Evolutionary conservation across 129 eudicot genomes (phyloP).

Genomic region (Deinandra increscens): DNA sequence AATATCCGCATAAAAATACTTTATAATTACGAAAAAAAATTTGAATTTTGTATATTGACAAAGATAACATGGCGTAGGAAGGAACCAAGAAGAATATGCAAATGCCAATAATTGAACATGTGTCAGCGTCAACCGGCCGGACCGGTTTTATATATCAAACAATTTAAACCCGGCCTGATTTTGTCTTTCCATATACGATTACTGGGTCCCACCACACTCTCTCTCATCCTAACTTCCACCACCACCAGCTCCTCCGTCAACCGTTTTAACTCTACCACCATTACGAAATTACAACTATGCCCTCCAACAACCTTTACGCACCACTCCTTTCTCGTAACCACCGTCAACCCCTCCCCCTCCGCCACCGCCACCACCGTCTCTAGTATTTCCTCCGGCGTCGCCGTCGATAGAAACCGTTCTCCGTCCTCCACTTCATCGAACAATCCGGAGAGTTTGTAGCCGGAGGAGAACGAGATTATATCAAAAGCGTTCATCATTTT

Average conservation of each 20-base stretch:
- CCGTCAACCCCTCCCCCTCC: constrained; percentile 41
- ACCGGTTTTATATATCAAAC: constrained; percentile 39
- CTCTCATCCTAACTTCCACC: constrained; percentile 50
- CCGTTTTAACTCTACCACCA: constrained; percentile 42
- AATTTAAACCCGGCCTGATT: constrained; percentile 40
- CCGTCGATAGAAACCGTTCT: constrained; percentile 48
- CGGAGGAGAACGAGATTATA: constrained; percentile 34
- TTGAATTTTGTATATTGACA: not conserved
- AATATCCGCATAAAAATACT: no score
- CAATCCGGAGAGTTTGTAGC: constrained; percentile 25
- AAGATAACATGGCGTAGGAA: not conserved
- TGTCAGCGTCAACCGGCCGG: constrained; percentile 20
- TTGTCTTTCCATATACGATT: constrained; percentile 52
- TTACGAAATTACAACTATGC: constrained; percentile 42
- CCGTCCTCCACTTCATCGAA: constrained; percentile 25
- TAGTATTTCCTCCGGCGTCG: constrained; percentile 36
- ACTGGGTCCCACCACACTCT: constrained; percentile 35
- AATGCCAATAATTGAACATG: constrained; percentile 24
- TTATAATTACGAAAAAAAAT: not conserved
- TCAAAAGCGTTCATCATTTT: constrained; percentile 37
- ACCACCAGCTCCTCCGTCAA: constrained; percentile 62
- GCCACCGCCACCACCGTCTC: constrained; percentile 44
- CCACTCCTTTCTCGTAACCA: constrained; percentile 29
- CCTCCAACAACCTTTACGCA: constrained; percentile 48
- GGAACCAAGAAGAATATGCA: not conserved